phyloP scores from a whole-genome alignment of 78 protist species.

The Cavenderia fasciculata region DNA sequence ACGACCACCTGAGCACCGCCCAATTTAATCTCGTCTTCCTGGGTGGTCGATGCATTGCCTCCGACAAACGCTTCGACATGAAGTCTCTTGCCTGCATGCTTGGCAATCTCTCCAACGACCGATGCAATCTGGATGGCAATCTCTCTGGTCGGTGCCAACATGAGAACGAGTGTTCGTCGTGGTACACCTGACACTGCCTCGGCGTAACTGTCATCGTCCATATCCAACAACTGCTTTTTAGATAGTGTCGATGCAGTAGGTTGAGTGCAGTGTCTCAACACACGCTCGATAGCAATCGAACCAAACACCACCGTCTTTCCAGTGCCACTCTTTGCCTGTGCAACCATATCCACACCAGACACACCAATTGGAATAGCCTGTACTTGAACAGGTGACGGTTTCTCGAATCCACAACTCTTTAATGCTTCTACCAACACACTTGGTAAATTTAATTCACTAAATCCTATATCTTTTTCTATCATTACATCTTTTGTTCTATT shows the following conservation, averaged over 20 bases:
- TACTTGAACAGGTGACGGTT: slow-evolving; percentile 86
- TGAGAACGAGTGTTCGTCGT: slow-evolving; percentile 48
- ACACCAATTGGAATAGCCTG: slow-evolving; percentile 71
- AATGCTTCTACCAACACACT: slow-evolving; percentile 12
- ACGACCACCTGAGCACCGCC: slow-evolving; percentile 92
- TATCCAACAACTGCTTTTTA: slow-evolving; percentile 3
- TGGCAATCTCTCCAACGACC: slow-evolving; percentile 3
- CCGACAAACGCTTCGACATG: slow-evolving; percentile 54
- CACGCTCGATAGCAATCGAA: slow-evolving; percentile 24
- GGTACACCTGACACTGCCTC: slow-evolving; percentile 38
- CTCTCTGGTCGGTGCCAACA: slow-evolving; percentile 78
- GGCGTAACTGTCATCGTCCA: slow-evolving; percentile 57
- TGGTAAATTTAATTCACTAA: slow-evolving; percentile 35
- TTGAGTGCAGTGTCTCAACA: neutral
- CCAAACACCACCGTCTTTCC: slow-evolving; percentile 87
- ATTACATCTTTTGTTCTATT: slow-evolving; percentile 54
- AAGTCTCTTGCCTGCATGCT: neutral
- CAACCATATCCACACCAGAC: slow-evolving; percentile 78
- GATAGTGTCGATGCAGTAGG: neutral
- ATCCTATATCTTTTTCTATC: slow-evolving; percentile 33
- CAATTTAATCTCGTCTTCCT: slow-evolving; percentile 3
- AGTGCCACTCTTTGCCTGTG: slow-evolving; percentile 83
- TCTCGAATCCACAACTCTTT: slow-evolving; percentile 11
- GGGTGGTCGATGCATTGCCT: slow-evolving; percentile 10
- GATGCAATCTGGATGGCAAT: slow-evolving; percentile 64